A percentile compares a stretch with the other conserved stretches of the same genome.
Conservation (phyloP, 108 stramenopile species). For the Bacterosira constricta region DNA sequence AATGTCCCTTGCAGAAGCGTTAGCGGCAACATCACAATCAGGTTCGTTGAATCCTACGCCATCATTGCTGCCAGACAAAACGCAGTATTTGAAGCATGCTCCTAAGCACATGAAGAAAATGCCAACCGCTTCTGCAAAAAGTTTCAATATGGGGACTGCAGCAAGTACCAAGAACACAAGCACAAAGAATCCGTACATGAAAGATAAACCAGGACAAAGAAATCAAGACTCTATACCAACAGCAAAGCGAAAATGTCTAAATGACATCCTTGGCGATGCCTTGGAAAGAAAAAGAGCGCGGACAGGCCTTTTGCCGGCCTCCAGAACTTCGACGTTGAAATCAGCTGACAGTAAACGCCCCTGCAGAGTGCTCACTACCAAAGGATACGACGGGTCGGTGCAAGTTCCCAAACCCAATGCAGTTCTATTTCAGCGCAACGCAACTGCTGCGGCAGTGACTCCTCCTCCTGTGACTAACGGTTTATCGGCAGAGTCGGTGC, state of each 20-base stretch:
- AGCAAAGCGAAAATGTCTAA: background rate
- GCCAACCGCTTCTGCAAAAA: background rate
- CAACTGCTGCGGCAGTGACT: conserved; percentile 4
- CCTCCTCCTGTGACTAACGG: background rate
- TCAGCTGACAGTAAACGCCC: conserved; percentile 5
- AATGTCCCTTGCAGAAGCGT: conserved; percentile 12
- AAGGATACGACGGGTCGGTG: conserved; percentile 70
- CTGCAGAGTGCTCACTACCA: conserved; percentile 34
- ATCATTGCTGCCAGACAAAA: background rate
- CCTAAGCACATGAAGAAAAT: conserved; percentile 45
- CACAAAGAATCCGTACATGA: conserved; percentile 12
- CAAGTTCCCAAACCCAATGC: conserved; percentile 65
- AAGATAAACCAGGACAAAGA: background rate
- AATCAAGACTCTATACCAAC: background rate
- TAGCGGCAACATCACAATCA: background rate
- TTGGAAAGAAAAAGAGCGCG: conserved; percentile 18
- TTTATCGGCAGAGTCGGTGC: background rate
- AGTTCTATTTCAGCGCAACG: conserved; percentile 34
- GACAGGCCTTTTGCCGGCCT: background rate
- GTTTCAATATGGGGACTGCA: background rate
- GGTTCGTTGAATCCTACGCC: background rate
- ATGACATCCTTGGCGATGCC: conserved; percentile 34
- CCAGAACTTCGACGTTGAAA: background rate
- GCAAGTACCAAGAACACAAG: background rate
- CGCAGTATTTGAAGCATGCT: conserved; percentile 19